These are phyloP conservation scores for Hypomontagnella monticulosa DNA, from an alignment of 495 filamentous ascomycete genomes.

Conservation along the genomic window DNA sequence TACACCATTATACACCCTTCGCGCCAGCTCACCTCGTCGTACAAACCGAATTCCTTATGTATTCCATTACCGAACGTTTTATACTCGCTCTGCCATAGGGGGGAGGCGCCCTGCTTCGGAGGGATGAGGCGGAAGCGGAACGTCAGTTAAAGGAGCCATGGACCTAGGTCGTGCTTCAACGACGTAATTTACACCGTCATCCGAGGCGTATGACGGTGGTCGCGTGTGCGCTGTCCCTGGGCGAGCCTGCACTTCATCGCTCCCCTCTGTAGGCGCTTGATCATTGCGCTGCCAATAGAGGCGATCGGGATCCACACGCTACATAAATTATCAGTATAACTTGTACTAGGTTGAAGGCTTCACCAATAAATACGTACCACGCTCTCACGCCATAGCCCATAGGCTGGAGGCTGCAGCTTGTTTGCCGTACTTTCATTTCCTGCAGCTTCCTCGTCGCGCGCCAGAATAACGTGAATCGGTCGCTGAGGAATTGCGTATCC, in stretches of 20 bases:
- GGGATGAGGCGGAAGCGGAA: conserved; percentile 58
- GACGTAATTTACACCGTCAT: conserved; percentile 75
- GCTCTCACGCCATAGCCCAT: conserved; percentile 83
- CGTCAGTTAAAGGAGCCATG: conserved; percentile 54
- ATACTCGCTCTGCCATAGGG: conserved; percentile 25
- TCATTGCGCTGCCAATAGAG: conserved; percentile 79
- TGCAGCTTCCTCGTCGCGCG: conserved; percentile 69
- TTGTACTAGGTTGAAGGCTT: not conserved
- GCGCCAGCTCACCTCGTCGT: not conserved
- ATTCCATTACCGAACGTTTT: conserved; percentile 23
- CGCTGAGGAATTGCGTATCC: conserved; percentile 68
- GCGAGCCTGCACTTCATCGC: conserved; percentile 34
- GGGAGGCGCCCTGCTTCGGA: conserved; percentile 49
- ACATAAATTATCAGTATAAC: conserved; percentile 29
- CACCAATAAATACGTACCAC: conserved; percentile 68
- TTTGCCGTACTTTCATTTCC: conserved; percentile 61
- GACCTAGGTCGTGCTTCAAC: conserved; percentile 68
- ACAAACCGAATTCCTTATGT: not conserved
- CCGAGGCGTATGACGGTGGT: conserved; percentile 76
- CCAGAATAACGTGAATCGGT: conserved; percentile 70
- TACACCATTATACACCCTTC: conserved; percentile 7
- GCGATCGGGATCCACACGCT: conserved; percentile 81
- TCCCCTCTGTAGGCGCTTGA: conserved; percentile 31
- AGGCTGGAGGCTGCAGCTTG: conserved; percentile 81
- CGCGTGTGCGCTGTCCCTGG: conserved; percentile 47